Conservation (phyloP, 768 basidiomycete genomes). For the Lactifluus echinatus region DNA sequence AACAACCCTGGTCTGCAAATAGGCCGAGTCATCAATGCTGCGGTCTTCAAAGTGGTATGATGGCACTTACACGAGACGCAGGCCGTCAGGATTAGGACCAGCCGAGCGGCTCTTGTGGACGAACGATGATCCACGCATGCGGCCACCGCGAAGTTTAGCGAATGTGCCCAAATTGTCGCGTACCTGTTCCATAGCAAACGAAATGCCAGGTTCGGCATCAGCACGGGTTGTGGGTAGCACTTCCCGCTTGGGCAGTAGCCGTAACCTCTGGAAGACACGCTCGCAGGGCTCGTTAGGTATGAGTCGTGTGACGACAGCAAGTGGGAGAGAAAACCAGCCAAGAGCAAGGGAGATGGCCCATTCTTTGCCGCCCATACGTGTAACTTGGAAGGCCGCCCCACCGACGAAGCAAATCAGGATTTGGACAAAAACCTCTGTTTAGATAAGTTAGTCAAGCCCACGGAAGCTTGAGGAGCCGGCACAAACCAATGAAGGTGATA, state of each 20-base stretch:
- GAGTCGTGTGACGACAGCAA: constrained; percentile 73
- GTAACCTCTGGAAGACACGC: constrained; percentile 42
- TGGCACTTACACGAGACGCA: constrained; percentile 39
- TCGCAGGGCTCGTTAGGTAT: constrained; percentile 79
- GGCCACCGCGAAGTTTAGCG: constrained; percentile 78
- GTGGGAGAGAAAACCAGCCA: constrained; percentile 79
- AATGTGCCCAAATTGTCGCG: constrained; percentile 84
- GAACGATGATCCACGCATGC: constrained; percentile 76
- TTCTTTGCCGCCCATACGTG: constrained; percentile 65
- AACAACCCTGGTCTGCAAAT: constrained; percentile 52
- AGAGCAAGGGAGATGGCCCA: constrained; percentile 92
- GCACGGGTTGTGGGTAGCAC: constrained; percentile 55
- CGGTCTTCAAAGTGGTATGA: background rate
- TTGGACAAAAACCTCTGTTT: constrained; percentile 76
- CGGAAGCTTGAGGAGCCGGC: background rate
- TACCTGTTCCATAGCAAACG: constrained; percentile 70
- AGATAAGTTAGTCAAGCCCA: constrained; percentile 4
- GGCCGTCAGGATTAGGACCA: constrained; percentile 40
- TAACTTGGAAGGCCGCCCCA: constrained; percentile 86
- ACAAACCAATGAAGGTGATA: constrained; percentile 78
- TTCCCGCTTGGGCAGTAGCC: constrained; percentile 56
- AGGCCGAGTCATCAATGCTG: constrained; percentile 26
- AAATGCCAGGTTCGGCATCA: constrained; percentile 57
- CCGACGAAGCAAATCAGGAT: constrained; percentile 87
- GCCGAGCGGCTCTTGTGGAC: constrained; percentile 72